Evolutionary conservation across 2,329 filamentous ascomycete species (phyloP), one percentile per base, ranked within the genome.

Genomic region (Pestalotiopsis sp.): DNA sequence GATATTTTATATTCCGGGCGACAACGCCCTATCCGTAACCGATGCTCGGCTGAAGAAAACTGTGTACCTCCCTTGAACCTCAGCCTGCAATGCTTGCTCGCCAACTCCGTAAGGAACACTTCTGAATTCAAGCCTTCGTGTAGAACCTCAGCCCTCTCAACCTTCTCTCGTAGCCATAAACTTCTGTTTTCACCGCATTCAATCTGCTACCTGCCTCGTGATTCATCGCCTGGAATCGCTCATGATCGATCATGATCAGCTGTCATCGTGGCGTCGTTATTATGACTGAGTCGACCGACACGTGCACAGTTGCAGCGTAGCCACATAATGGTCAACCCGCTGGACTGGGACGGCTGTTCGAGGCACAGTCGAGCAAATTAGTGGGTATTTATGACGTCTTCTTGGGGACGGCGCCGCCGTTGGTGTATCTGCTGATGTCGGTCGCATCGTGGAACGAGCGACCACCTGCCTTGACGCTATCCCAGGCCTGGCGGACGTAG

Each of bases 401-500:
- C 86, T 92, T 92, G 77, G 89, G 82, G 70, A 80, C 85, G 48
- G 85, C 82, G 55, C 83, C 81, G 67, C 87, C 88, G 71, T 84
- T 85, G 70, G 89, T 79, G 81, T 95, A 96, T 79, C 89, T 91
- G 82, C 87, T 88, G 74, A 94, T 76, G 76, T 98, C 93, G 55
- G 94, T 97, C 66, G 86, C 86, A 74, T 94, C 90, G 78, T 94
- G 90, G 76, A 91, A 94, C 81, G 94, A 90, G 78, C 89, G 87
- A 65, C 90, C 85, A 61, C 86, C 80, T 70, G 84, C 84, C 91
- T 98, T 98, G 81, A 94, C 83, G 52, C 83, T 86, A 67, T 92
- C 91, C 95, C 95, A 98, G 65, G 86, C 88, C 78, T 95, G 89
- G 75, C 93, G 89, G 67, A 91, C 92, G 30, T 84, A 89, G 1